Evolutionary conservation across 441 rosid genomes (phyloP), one percentile per base, ranked within the genome.

Genomic region (Isatis lusitanica): DNA sequence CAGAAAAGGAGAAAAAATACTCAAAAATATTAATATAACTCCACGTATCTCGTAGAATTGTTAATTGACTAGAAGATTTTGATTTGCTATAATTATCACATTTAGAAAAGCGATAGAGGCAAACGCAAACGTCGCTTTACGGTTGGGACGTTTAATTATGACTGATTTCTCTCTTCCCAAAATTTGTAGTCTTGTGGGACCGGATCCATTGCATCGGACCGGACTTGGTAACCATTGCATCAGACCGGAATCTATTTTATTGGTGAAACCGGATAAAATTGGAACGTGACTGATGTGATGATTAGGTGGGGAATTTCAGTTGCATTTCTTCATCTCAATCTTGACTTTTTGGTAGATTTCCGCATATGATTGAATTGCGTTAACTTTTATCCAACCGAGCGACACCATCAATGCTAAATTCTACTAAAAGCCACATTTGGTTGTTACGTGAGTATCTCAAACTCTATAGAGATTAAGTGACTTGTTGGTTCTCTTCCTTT

Each of bases 391-490:
- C 48, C 67, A 63, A 28, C 35, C n/a, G 1, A 46, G 33, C 15
- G 6, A 39, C 68, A 7, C 55, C 26, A 39, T 58, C 18, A 10
- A 59, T 35, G 24, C 30, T 59, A 36, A 38, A 35, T 9, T 18
- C 15, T n/a, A 16, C 15, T 16, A 31, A 52, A 21, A 71, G 15
- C 9, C 30, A 55, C 67, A 31, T 50, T 5, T n/a, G 2, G 0
- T 1, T 6, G 28, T 63, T 71, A 12, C 75, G 69, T 71, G 43
- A 51, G 8, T 16, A 4, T 62, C 35, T 40, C 5, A 13, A 71
- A 39, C 44, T 71, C 42, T 16, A 33, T 31, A 57, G 52, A 57
- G 42, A 62, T 71, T 56, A 21, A 17, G 68, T 71, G 42, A 40
- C 42, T 64, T 33, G 17, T 53, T 28, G 3, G 28, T 33, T 33